Conservation (phyloP, 2,329 filamentous ascomycete species). For the Aspergillus sp. region DNA sequence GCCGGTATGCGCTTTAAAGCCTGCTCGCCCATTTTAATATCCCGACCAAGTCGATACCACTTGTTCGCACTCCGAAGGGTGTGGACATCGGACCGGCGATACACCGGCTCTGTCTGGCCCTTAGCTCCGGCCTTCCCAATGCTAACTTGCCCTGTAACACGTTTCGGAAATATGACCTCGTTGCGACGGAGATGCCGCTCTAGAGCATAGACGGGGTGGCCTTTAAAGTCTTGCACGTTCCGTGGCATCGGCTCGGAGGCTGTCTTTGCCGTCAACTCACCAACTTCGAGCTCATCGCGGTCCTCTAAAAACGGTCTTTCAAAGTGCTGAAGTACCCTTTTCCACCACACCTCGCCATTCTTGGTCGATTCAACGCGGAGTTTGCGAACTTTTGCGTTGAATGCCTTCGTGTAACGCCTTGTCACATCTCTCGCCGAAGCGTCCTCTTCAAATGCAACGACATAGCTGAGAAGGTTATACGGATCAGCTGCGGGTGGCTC, state of each 20-base stretch:
- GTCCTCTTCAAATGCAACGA: conserved; percentile 80
- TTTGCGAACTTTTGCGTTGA: conserved; percentile 84
- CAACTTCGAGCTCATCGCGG: conserved; percentile 80
- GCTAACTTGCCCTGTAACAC: conserved; percentile 75
- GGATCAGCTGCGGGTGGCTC: conserved; percentile 80
- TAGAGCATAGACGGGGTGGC: conserved; percentile 79
- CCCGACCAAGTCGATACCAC: conserved; percentile 86
- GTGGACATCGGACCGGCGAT: conserved; percentile 77
- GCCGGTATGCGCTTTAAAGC: conserved; percentile 72
- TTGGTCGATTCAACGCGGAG: conserved; percentile 70
- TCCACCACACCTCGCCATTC: conserved; percentile 58
- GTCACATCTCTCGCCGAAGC: conserved; percentile 82
- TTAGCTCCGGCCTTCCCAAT: conserved; percentile 39
- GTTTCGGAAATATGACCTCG: conserved; percentile 74
- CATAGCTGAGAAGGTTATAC: conserved; percentile 78
- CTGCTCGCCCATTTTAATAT: conserved; percentile 75
- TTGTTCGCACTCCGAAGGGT: conserved; percentile 75
- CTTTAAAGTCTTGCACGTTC: conserved; percentile 83
- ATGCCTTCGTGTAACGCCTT: conserved; percentile 80
- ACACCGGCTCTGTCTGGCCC: conserved; percentile 71
- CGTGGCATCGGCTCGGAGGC: conserved; percentile 80
- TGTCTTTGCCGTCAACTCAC: conserved; percentile 69
- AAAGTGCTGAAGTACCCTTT: conserved; percentile 43
- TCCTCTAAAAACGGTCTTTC: conserved; percentile 53
- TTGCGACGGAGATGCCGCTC: conserved; percentile 80